Evolutionary conservation across 1,284 basidiomycete genomes (phyloP).

Genomic region (Rhodotorula sp.): DNA sequence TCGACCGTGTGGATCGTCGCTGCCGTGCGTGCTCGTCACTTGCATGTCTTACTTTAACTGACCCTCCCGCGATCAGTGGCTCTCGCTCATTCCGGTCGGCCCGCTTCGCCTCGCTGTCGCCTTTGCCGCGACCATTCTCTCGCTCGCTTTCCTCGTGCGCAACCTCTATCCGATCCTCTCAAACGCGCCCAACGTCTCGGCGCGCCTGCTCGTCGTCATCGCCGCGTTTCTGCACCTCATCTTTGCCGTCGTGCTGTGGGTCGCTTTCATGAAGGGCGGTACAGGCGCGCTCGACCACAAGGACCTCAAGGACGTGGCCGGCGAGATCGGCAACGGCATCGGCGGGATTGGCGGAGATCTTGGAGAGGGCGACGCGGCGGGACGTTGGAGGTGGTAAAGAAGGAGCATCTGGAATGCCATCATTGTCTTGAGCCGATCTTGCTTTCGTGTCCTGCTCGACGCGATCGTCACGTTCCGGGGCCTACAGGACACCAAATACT

Average conservation of each 20-base stretch:
- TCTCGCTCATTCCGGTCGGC: conserved; percentile 44
- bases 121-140: conserved; percentile 60
- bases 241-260: conserved; percentile 45
- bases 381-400: neutral
- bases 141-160: conserved; percentile 52
- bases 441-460: no score
- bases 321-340: conserved; percentile 3
- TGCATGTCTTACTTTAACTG: neutral
- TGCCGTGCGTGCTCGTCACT: conserved; percentile 46
- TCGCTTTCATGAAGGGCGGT: conserved; percentile 44
- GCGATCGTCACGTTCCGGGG: no score
- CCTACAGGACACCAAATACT: neutral
- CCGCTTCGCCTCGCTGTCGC: conserved; percentile 39
- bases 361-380: neutral
- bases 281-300: conserved; percentile 13
- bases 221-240: conserved; percentile 43
- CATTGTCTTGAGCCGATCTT: no score
- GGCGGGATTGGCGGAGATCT: neutral
- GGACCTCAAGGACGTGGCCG: conserved; percentile 11
- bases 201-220: conserved; percentile 70
- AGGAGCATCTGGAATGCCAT: no score
- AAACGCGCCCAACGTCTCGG: conserved; percentile 76
- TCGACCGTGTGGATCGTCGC: conserved; percentile 66
- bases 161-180: conserved; percentile 88
- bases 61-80: conserved; percentile 28